These are phyloP conservation scores for Tetradesmus lagerheimii DNA, from an alignment of 139 green algal genomes.

Conservation along the genomic window DNA sequence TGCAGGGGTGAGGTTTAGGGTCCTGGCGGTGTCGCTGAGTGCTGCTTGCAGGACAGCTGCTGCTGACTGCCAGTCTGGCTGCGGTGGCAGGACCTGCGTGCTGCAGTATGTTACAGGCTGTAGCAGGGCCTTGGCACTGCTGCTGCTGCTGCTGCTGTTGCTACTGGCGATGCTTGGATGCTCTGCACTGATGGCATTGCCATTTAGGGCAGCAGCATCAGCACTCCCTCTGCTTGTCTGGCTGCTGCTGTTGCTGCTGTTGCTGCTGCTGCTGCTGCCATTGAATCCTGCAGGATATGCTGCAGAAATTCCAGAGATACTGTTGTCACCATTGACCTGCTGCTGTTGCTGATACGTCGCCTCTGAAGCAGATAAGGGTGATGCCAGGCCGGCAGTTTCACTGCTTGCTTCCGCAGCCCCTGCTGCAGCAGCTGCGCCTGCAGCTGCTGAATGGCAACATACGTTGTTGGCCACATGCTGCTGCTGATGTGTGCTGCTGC, in stretches of 20 bases:
- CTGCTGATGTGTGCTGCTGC: background rate
- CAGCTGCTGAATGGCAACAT: background rate
- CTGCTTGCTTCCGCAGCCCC: background rate
- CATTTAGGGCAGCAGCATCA: background rate
- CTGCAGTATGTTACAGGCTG: slow-evolving; percentile 34
- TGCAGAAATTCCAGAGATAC: background rate
- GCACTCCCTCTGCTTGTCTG: background rate
- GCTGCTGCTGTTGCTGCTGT: background rate
- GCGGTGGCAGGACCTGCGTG: background rate
- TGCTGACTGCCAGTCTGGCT: slow-evolving; percentile 43
- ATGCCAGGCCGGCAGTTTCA: background rate
- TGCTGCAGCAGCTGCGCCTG: background rate
- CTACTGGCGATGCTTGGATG: background rate
- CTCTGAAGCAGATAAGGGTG: background rate
- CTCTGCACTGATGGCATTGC: background rate
- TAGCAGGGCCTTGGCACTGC: slow-evolving; percentile 17
- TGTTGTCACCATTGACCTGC: background rate
- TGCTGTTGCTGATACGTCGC: background rate
- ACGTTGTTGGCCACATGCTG: background rate
- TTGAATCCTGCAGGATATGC: background rate
- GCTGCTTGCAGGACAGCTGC: slow-evolving; percentile 13
- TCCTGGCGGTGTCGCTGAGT: background rate
- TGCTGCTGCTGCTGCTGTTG: slow-evolving; percentile 23
- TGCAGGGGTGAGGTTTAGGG: background rate
- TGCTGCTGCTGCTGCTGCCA: slow-evolving; percentile 11